Percentiles rank a stretch among this genome's conserved stretches.
These are phyloP conservation scores for Rhizodiscina lignyota DNA, from an alignment of 495 filamentous ascomycete species.

Conservation along the genomic window DNA sequence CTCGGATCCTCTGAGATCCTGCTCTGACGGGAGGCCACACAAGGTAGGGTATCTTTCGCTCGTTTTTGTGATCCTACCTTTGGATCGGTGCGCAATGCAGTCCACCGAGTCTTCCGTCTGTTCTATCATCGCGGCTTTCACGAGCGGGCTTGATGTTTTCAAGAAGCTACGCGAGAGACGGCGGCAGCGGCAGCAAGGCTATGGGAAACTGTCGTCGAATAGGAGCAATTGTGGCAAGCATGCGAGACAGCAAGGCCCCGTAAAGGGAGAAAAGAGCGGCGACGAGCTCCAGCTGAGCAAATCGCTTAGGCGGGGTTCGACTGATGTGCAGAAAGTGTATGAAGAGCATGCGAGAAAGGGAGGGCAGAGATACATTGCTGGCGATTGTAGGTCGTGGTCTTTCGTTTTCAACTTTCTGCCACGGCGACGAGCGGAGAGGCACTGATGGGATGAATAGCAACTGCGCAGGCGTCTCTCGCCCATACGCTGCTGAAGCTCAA, in stretches of 20 bases:
- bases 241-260: no score
- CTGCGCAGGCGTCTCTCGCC: conserved; percentile 20
- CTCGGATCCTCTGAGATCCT: no score
- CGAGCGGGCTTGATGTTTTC: conserved; percentile 13
- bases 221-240: conserved; percentile 6
- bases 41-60: no score
- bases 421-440: no score
- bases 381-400: conserved; percentile 15
- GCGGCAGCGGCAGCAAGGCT: conserved; percentile 13
- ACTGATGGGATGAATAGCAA: conserved; percentile 1
- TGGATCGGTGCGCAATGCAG: no score
- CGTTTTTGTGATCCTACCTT: no score
- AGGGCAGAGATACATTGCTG: conserved; percentile 16
- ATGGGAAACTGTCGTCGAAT: conserved; percentile 4
- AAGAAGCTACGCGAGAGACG: conserved; percentile 10
- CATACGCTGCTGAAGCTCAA: conserved; percentile 23
- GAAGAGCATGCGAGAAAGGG: conserved; percentile 9
- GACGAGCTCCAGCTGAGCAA: conserved; percentile 15
- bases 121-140: conserved; percentile 14
- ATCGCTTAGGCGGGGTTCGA: conserved; percentile 15
- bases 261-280: conserved; percentile 1
- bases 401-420: not conserved
- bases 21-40: no score
- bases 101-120: conserved; percentile 4
- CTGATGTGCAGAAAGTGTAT: conserved; percentile 18